Evolutionary conservation across 2,329 filamentous ascomycete species (phyloP).

Genomic region (Xylariales sp.): DNA sequence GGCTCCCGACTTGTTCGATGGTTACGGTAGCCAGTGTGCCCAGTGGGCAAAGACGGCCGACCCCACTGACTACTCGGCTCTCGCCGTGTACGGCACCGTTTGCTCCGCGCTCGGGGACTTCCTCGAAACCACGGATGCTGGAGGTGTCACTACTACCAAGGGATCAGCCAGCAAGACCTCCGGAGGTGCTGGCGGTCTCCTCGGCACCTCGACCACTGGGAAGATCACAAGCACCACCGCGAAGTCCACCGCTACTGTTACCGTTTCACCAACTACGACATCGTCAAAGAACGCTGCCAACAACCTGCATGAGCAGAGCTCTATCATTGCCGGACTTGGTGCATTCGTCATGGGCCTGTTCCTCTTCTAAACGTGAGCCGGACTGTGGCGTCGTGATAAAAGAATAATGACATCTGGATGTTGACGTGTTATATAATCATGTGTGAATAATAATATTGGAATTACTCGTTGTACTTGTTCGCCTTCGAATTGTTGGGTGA

Average conservation of each 20-base stretch:
- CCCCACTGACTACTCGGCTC: neutral
- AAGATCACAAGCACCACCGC: neutral
- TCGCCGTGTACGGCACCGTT: neutral
- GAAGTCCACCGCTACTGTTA: constrained; percentile 7
- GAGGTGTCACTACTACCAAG: neutral
- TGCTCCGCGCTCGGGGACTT: constrained; percentile 5
- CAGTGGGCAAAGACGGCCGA: constrained; percentile 6
- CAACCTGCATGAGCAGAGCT: neutral
- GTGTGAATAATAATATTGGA: too few species aligned
- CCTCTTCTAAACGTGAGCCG: too few species aligned
- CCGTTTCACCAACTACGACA: constrained; percentile 3
- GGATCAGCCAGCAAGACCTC: neutral
- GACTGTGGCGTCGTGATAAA: too few species aligned
- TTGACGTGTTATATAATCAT: too few species aligned
- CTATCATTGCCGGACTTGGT: neutral
- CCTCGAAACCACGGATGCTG: neutral
- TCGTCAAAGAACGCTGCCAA: constrained; percentile 2
- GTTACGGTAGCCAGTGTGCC: constrained; percentile 5
- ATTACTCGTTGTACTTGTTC: too few species aligned
- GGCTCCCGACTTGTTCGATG: constrained; percentile 7
- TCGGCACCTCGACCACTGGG: constrained; percentile 2
- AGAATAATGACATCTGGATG: too few species aligned
- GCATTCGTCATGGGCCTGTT: neutral
- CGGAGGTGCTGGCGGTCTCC: neutral
- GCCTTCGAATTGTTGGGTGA: too few species aligned